Percentiles rank a stretch among this genome's conserved stretches.
phyloP scores from a whole-genome alignment of 2,329 filamentous ascomycete species.

The Sordariomycetes sp. region DNA sequence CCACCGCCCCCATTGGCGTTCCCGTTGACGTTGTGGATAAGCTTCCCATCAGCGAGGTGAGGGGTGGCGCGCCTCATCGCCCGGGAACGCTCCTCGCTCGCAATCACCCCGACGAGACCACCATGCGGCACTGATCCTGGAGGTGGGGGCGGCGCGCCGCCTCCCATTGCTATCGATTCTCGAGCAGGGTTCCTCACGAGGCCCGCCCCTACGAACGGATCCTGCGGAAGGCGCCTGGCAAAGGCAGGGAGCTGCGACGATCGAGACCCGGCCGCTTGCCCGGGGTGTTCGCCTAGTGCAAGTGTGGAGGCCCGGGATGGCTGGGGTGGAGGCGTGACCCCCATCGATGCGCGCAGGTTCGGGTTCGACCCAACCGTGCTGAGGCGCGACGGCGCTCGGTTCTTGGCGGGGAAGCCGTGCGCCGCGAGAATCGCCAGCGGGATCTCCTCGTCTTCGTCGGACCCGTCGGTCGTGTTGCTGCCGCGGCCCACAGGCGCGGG shows the following conservation, averaged over 20 bases:
- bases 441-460: slow-evolving; percentile 80
- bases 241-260: slow-evolving; percentile 60
- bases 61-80: slow-evolving; percentile 72
- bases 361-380: slow-evolving; percentile 57
- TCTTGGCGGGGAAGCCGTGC: slow-evolving; percentile 76
- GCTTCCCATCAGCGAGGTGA: slow-evolving; percentile 42
- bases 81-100: slow-evolving; percentile 68
- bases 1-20: slow-evolving; percentile 21
- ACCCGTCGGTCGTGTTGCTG: slow-evolving; percentile 32
- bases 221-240: slow-evolving; percentile 69
- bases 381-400: slow-evolving; percentile 60
- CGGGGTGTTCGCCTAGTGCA: neutral
- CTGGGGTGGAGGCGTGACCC: slow-evolving; percentile 13
- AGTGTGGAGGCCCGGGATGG: slow-evolving; percentile 24
- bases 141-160: slow-evolving; percentile 30
- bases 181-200: slow-evolving; percentile 62
- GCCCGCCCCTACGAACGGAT: slow-evolving; percentile 74
- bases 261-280: neutral
- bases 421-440: slow-evolving; percentile 79
- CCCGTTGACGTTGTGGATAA: slow-evolving; percentile 20
- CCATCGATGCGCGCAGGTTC: slow-evolving; percentile 51
- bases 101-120: slow-evolving; percentile 80
- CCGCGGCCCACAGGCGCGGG: slow-evolving; percentile 21
- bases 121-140: slow-evolving; percentile 45
- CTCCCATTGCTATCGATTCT: slow-evolving; percentile 63